These are phyloP conservation scores for Ormosia semicastrata DNA, from an alignment of 306 rosid genomes.

Conservation along the genomic window DNA sequence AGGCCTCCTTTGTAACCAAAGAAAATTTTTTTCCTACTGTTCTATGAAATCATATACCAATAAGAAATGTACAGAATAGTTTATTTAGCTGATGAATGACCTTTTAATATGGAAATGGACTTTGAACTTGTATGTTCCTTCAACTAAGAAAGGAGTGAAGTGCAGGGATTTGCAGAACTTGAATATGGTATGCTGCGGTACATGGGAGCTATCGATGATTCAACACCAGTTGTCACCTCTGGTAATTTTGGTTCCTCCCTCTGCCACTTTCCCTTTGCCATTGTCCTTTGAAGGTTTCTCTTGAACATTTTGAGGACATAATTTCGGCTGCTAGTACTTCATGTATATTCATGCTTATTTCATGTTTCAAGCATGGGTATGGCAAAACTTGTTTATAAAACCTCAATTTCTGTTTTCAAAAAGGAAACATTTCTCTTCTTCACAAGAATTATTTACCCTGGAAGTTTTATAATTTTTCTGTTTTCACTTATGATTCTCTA, in stretches of 20 bases:
- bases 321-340: not conserved
- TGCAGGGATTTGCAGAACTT: conserved; percentile 93
- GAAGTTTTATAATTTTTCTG: not conserved
- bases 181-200: conserved; percentile 88
- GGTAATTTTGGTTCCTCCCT: conserved; percentile 41
- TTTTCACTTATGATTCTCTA: not conserved
- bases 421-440: not conserved
- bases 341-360: not conserved
- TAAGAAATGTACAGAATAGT: not conserved
- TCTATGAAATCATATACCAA: not conserved
- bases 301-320: not conserved
- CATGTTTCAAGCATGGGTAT: conserved; percentile 3
- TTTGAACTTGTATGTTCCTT: conserved; percentile 24
- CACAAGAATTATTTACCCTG: not conserved
- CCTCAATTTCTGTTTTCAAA: not conserved
- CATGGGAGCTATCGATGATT: conserved; percentile 84
- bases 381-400: conserved; percentile 1
- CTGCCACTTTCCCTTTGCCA: conserved; percentile 1
- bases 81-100: conserved; percentile 6
- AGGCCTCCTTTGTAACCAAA: not conserved
- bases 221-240: conserved; percentile 79
- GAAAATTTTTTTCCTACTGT: not conserved
- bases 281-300: not conserved
- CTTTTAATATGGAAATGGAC: not conserved
- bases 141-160: conserved; percentile 10